phyloP scores from a whole-genome alignment of 805 yeast genomes.

The Wickerhamiella hasegawae region DNA sequence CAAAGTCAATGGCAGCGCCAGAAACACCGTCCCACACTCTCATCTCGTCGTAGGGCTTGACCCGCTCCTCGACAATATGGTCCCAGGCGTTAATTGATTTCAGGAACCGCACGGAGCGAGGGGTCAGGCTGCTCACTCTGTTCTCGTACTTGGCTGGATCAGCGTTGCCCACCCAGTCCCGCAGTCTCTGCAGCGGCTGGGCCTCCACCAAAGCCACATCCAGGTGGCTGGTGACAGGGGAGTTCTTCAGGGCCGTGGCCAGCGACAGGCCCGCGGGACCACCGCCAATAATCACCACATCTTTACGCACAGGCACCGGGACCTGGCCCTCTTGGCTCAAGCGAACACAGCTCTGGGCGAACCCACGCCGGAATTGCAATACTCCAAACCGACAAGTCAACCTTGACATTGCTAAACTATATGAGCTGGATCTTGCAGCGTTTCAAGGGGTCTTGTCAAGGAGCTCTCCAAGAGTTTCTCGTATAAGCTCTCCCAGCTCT shows the following conservation, averaged over 20 bases:
- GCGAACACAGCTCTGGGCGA: no score
- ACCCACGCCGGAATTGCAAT: no score
- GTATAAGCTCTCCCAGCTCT: no score
- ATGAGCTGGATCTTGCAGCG: no score
- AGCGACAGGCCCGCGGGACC: slow-evolving; percentile 94
- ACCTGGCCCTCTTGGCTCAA: no score
- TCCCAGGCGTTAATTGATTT: slow-evolving; percentile 64
- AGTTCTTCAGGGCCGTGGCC: slow-evolving; percentile 57
- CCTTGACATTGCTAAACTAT: no score
- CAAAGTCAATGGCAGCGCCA: slow-evolving; percentile 56
- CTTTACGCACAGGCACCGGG: slow-evolving; percentile 19
- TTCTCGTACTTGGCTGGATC: slow-evolving; percentile 44
- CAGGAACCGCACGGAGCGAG: slow-evolving; percentile 53
- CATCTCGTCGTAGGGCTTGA: slow-evolving; percentile 66
- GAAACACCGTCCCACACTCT: slow-evolving; percentile 77
- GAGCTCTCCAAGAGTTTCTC: no score
- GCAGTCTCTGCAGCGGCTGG: slow-evolving; percentile 36
- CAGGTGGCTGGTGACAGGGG: slow-evolving; percentile 43
- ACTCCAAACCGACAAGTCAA: no score
- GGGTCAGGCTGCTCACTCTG: slow-evolving; percentile 75
- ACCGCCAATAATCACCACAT: slow-evolving; percentile 83
- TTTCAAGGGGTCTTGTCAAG: no score
- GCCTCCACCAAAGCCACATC: slow-evolving; percentile 63
- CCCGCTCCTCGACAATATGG: slow-evolving; percentile 48
- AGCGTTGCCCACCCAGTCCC: slow-evolving; percentile 27